Percentiles rank a stretch among this genome's conserved stretches.
These are phyloP conservation scores for Mycena sp. DNA, from an alignment of 1,284 basidiomycete species.

Conservation along the genomic window DNA sequence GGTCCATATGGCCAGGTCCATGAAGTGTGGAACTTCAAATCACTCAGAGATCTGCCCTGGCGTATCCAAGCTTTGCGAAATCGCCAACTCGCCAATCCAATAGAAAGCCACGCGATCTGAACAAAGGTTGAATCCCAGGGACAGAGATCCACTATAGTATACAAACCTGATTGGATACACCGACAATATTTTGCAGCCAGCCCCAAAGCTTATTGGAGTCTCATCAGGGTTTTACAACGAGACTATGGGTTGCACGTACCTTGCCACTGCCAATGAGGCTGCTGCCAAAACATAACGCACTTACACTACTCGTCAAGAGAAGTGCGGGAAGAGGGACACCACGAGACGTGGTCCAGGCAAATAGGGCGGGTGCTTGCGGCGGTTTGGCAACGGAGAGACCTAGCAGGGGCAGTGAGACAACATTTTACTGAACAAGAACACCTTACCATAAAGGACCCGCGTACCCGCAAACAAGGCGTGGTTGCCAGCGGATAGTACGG, in stretches of 20 bases:
- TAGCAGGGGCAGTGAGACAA: slow-evolving; percentile 26
- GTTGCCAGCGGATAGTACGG: slow-evolving; percentile 82
- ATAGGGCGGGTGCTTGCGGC: slow-evolving; percentile 67
- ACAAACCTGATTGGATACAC: slow-evolving; percentile 78
- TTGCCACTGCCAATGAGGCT: slow-evolving; percentile 77
- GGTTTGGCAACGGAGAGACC: slow-evolving; percentile 66
- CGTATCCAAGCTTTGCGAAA: slow-evolving; percentile 77
- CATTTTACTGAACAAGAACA: not conserved
- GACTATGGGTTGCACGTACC: slow-evolving; percentile 2
- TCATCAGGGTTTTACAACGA: not conserved
- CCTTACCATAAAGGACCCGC: slow-evolving; percentile 70
- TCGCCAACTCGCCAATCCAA: slow-evolving; percentile 81
- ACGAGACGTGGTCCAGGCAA: slow-evolving; percentile 65
- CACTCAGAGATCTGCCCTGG: slow-evolving; percentile 71
- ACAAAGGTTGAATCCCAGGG: not conserved
- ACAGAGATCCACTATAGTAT: not conserved
- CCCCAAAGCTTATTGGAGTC: slow-evolving; percentile 59
- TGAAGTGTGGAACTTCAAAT: slow-evolving; percentile 73
- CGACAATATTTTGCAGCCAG: slow-evolving; percentile 84
- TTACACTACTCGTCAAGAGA: slow-evolving; percentile 74
- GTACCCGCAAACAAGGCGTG: slow-evolving; percentile 84
- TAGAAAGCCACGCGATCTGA: slow-evolving; percentile 86
- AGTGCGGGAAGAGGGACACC: slow-evolving; percentile 76
- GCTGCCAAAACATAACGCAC: slow-evolving; percentile 74
- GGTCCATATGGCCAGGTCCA: slow-evolving; percentile 89